These are phyloP conservation scores for Tolypocladium endophyticum DNA, from an alignment of 2,329 filamentous ascomycete species.

Conservation along the genomic window DNA sequence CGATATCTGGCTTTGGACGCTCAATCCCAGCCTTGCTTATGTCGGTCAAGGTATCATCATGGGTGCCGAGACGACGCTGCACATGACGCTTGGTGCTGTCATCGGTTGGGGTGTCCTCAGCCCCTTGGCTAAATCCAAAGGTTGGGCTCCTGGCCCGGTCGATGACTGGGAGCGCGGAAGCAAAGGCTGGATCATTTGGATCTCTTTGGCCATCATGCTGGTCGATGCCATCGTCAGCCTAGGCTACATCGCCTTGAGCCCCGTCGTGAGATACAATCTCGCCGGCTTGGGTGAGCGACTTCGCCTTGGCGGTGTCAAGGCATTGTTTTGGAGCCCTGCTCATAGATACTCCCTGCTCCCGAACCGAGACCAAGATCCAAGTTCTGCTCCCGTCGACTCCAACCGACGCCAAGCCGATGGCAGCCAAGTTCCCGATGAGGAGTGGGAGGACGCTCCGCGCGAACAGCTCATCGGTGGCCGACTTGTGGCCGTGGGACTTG, in stretches of 20 bases:
- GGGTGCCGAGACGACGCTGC: constrained; percentile 87
- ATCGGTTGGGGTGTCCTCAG: constrained; percentile 87
- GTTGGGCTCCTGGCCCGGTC: constrained; percentile 84
- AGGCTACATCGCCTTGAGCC: constrained; percentile 61
- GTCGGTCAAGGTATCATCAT: constrained; percentile 97
- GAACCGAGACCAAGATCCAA: not conserved
- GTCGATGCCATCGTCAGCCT: constrained; percentile 86
- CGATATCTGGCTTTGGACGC: constrained; percentile 79
- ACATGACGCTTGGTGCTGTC: constrained; percentile 87
- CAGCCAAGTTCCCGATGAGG: constrained; percentile 16
- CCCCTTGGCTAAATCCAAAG: constrained; percentile 71
- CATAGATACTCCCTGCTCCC: constrained; percentile 14
- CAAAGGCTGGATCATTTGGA: constrained; percentile 98
- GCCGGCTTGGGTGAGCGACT: not conserved
- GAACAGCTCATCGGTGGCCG: constrained; percentile 69
- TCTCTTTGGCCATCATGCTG: constrained; percentile 92
- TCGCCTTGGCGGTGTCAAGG: not conserved
- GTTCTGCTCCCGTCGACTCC: not conserved
- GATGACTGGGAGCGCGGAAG: constrained; percentile 85
- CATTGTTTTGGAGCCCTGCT: constrained; percentile 4
- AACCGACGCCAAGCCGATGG: not conserved
- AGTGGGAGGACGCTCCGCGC: constrained; percentile 68
- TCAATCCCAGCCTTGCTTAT: constrained; percentile 96
- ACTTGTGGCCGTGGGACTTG: constrained; percentile 63
- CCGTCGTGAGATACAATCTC: constrained; percentile 27